These are phyloP conservation scores for Acanthamoeba castellanii DNA, from an alignment of 208 protist genomes.

Conservation along the genomic window DNA sequence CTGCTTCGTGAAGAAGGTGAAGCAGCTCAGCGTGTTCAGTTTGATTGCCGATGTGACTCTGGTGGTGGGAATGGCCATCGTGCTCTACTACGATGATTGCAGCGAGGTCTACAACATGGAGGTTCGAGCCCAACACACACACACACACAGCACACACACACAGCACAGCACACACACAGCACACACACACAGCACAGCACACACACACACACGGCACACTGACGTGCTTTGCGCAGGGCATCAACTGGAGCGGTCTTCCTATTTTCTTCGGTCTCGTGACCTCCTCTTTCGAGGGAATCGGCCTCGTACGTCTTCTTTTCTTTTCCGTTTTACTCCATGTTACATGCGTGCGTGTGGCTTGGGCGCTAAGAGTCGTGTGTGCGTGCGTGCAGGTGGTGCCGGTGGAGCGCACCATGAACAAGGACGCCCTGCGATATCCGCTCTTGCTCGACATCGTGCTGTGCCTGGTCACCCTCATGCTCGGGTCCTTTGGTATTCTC, in stretches of 20 bases:
- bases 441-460: conserved; percentile 25
- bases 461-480: conserved; percentile 34
- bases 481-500: conserved; percentile 60
- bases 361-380: not conserved
- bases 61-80: conserved; percentile 44
- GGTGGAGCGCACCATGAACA: conserved; percentile 55
- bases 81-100: conserved; percentile 38
- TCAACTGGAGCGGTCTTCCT: conserved; percentile 36
- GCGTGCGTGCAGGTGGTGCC: not conserved
- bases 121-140: not conserved
- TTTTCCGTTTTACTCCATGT: not conserved
- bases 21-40: conserved; percentile 26
- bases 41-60: conserved; percentile 58
- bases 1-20: conserved; percentile 39
- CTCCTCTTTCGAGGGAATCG: conserved; percentile 59
- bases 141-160: not conserved
- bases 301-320: not conserved
- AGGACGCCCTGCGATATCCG: not conserved
- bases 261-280: conserved; percentile 70
- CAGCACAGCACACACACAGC: not conserved
- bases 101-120: conserved; percentile 52
- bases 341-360: not conserved
- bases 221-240: not conserved
- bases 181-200: not conserved
- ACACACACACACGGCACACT: not conserved